Base-by-base conservation (phyloP, 2,329 filamentous ascomycete genomes). In the Ophidiomyces ophidiicola region DNA sequence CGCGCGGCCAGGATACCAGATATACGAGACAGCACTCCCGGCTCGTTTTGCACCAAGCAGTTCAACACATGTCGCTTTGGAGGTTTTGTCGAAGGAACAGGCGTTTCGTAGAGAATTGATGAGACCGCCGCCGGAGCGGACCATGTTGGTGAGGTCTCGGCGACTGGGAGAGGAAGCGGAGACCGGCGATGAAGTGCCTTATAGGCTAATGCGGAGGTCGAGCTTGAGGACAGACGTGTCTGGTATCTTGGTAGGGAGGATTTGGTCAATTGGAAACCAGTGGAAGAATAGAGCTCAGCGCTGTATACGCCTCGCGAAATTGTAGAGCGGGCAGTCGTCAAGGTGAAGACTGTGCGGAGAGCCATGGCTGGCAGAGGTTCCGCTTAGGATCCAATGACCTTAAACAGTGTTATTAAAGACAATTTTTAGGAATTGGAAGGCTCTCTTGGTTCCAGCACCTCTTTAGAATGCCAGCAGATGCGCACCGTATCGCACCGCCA, bases 71-170 rank as follows among this genome's bases (percentile, higher is more conserved):
- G 90, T 39, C 87, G 80, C 69, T 94, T 96, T 31, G 85, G 81
- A 6, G 90, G 88, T 17, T 78, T 78, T 53, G 72, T 72, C 10
- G 85, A 87, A 5, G 86, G 83, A 12, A 82, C 72, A 4, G 90
- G 90, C 2, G 87, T 96, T 72, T 98, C 90, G 71, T 98, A 98
- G 62, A 98, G 82, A 58, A 98, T 98, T 61, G 88, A 94, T 58
- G 85, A 93, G 49, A 98, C 90, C 50, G 90, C 90, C 12, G 90
- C 85, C 52, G 90, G 87, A 25, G 87, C 87, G 43, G 76, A 76
- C 56, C 88, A 93, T 71, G 85, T 85, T 7, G 85, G 71, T 24
- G 83, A 79, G 19, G 80, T 72, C 41, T 82, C 71, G 50, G 83
- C 76, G 49, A 76, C 79, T 40, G 84, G 82, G 39, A 94, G 82